phyloP scores from a whole-genome alignment of 2,329 filamentous ascomycete genomes.

The Diaporthe nobilis region DNA sequence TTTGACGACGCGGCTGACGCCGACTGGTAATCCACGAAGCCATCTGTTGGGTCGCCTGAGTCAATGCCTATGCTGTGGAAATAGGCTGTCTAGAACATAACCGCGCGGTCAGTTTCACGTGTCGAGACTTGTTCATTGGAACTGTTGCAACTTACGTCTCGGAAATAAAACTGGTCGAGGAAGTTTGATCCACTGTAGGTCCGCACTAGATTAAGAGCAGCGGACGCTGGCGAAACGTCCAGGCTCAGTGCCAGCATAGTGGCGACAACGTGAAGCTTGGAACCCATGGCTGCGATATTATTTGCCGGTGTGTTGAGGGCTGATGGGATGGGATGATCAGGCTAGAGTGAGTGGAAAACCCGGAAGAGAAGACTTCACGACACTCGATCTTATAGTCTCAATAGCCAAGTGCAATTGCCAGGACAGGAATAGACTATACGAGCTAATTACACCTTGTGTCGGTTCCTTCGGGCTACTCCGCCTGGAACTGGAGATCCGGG shows the following conservation, averaged over 20 bases:
- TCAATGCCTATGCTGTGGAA: slow-evolving; percentile 15
- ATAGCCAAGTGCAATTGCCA: not conserved
- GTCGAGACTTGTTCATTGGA: too few relatives aligned
- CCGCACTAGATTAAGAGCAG: slow-evolving; percentile 6
- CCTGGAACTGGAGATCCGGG: slow-evolving; percentile 23
- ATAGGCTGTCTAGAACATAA: slow-evolving; percentile 26
- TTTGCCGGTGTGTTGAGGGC: not conserved
- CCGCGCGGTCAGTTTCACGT: not conserved
- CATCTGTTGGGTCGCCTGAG: slow-evolving; percentile 42
- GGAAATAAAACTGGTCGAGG: slow-evolving; percentile 12
- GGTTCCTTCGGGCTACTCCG: slow-evolving; percentile 14
- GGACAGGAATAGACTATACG: not conserved
- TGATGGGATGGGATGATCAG: not conserved
- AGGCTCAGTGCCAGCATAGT: not conserved
- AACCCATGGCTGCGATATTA: slow-evolving; percentile 1
- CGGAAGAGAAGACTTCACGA: not conserved
- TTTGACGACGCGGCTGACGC: slow-evolving; percentile 53
- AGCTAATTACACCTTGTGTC: not conserved
- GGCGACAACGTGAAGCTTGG: slow-evolving; percentile 16
- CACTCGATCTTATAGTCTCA: slow-evolving; percentile 13
- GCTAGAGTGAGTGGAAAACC: not conserved
- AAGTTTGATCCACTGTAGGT: slow-evolving; percentile 28
- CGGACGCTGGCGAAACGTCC: not conserved
- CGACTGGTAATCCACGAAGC: slow-evolving; percentile 54
- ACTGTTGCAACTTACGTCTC: not conserved